Evolutionary conservation across 305 asterid genomes (phyloP), one percentile per base, ranked within the genome.

Genomic region (Lippia alba): DNA sequence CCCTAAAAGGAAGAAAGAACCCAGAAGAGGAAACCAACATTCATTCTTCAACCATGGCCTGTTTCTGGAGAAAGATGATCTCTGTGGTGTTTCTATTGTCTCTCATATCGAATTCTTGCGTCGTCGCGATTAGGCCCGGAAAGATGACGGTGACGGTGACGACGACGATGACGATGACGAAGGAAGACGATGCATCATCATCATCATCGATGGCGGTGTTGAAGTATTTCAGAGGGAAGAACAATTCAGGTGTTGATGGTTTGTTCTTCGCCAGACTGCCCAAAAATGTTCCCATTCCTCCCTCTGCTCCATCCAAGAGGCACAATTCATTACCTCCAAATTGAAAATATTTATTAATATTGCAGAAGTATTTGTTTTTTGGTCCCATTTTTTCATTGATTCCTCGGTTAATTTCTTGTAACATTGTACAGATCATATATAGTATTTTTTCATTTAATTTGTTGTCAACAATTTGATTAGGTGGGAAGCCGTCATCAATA

Each of bases 231-330:
- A 69, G 45, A 60, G 81, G 75, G 7, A 55, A 66, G 61, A 61
- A 64, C 11, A 12, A 54, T n/a, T 12, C 48, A 51, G 54, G 30
- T 24, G 30, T n/a, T 6, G 74, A 67, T 63, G 71, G 34, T 4
- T 33, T 84, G 75, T 74, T 67, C 51, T 79, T 85, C 67, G 24
- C 80, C 4, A 61, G 44, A 61, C 70, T 89, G 9, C 97, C 97
- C 0, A 91, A 87, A 72, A 80, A 82, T 32, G 55, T 61, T 3
- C 85, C 82, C 0, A 64, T 87, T 71, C 88, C 97, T 57, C 97
- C 97, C 56, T 82, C 90, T 41, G 97, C 74, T 20, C 97, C 97
- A 0, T 87, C 94, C 14, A 76, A 84, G 40, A 80, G 96, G 62
- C 96, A 88, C 67, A 88, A 90, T 58, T 84, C 82, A 2, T n/a